These are phyloP conservation scores for Suhomyces tanzawaensis DNA, from an alignment of 805 yeast genomes.

Conservation along the genomic window DNA sequence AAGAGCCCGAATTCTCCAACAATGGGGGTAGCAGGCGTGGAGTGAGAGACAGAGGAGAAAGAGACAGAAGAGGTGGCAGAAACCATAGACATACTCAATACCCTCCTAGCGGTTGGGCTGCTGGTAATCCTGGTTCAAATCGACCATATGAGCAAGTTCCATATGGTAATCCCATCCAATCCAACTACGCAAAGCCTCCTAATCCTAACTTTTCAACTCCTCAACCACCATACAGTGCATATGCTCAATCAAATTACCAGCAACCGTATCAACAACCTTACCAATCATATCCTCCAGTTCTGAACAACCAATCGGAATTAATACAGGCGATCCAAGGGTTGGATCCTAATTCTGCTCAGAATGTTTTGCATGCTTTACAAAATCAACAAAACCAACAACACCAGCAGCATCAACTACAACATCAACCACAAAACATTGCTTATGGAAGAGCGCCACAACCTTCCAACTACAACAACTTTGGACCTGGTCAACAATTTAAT, in stretches of 20 bases:
- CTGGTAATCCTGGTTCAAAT: neutral
- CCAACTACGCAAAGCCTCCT: neutral
- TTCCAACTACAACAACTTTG: constrained; percentile 4
- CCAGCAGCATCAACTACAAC: constrained; percentile 11
- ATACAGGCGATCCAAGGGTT: constrained; percentile 21
- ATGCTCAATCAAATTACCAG: neutral
- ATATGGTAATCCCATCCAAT: constrained; percentile 3
- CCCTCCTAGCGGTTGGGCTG: neutral
- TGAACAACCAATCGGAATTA: constrained; percentile 10
- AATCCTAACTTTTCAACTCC: constrained; percentile 1
- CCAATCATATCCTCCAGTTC: constrained; percentile 1
- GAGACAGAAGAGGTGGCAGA: constrained; percentile 1
- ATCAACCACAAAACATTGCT: neutral
- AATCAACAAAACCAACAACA: constrained; percentile 26
- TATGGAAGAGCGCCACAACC: neutral
- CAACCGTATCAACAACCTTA: constrained; percentile 1
- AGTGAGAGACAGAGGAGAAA: neutral
- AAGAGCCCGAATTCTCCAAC: neutral
- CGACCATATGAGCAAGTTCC: constrained; percentile 6
- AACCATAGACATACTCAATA: constrained; percentile 1
- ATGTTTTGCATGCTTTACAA: constrained; percentile 28
- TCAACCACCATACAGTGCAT: neutral
- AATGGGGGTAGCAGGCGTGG: neutral
- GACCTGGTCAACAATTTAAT: constrained; percentile 11
- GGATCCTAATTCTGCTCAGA: constrained; percentile 35